Evolutionary conservation across 179 eudicot genomes (phyloP), one percentile per base, ranked within the genome.

Genomic region (Nepenthes alata): DNA sequence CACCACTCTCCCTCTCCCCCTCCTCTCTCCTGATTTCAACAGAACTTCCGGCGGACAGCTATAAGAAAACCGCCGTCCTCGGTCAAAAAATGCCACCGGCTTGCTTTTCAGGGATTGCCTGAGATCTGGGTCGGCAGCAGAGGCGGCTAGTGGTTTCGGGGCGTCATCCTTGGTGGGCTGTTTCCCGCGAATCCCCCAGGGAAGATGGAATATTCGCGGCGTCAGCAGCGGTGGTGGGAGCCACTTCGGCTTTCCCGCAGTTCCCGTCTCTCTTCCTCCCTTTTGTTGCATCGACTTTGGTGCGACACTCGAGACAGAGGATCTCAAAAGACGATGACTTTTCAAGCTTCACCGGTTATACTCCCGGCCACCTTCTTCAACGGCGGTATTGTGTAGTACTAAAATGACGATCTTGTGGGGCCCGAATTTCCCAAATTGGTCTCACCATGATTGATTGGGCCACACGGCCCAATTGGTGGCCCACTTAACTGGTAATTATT

Each of bases 161-260:
- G 60, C 37, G 41, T 60, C 58, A 57, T 16, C 63, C 62, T 53
- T 67, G 12, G 69, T 16, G 68, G 75, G 66, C 0, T 61, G 65
- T 75, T 74, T 84, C 52, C 95, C 89, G 76, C 86, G 81, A 58
- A 35, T 59, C 4, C 88, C 74, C 12, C 88, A 81, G 36, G 93
- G 95, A 1, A 89, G 72, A 84, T 85, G 84, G 81, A 87, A 88
- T 60, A 81, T 83, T 65, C 81, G 78, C 1, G 94, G 89, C 8
- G 90, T 88, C 16, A 77, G 88, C 8, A 87, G 86, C 35, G 80
- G 86, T 4, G 83, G 77, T 58, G 87, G 87, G 45, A 76, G 72
- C 86, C 95, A 78, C 51, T 81, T 85, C 1, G 78, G 65, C 60
- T 78, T 78, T 53, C 88, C 80, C 36, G 69, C 58, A 2, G 68